Percentiles rank a stretch among this genome's conserved stretches.
These are phyloP conservation scores for Pilatotrama ljubarskyi DNA, from an alignment of 768 basidiomycete species.

Conservation along the genomic window DNA sequence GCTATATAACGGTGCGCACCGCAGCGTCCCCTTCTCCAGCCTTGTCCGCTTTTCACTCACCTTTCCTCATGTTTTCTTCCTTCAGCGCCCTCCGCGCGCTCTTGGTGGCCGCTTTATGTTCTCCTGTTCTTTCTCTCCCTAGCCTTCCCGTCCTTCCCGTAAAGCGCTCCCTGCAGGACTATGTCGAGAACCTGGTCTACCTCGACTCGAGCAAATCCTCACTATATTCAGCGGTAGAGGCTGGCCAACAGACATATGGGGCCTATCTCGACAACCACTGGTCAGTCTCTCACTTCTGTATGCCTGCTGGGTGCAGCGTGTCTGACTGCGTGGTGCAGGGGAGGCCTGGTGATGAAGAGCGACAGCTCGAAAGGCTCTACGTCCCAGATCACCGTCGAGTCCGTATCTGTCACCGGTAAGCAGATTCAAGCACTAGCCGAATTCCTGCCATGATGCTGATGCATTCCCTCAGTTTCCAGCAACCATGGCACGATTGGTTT, in stretches of 20 bases:
- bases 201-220: conserved; percentile 7
- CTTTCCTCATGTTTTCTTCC: conserved; percentile 16
- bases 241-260: conserved; percentile 4
- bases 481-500: conserved; percentile 5
- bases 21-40: background rate
- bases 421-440: background rate
- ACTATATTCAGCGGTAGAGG: conserved; percentile 10
- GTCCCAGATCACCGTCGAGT: background rate
- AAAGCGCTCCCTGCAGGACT: conserved; percentile 7
- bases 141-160: background rate
- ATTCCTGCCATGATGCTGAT: background rate
- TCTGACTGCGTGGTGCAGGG: conserved; percentile 3
- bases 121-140: conserved; percentile 14
- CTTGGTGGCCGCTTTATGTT: conserved; percentile 12
- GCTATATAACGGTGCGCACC: conserved; percentile 9
- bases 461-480: background rate
- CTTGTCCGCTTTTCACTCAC: conserved; percentile 14
- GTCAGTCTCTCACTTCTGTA: background rate
- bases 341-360: conserved; percentile 2
- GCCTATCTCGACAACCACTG: conserved; percentile 16
- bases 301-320: background rate
- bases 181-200: conserved; percentile 14
- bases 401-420: background rate
- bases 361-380: background rate
- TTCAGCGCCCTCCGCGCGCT: conserved; percentile 18